A percentile compares a stretch with the other conserved stretches of the same genome.
phyloP scores from a whole-genome alignment of 2,329 filamentous ascomycete genomes.

The Leptographium flavum region DNA sequence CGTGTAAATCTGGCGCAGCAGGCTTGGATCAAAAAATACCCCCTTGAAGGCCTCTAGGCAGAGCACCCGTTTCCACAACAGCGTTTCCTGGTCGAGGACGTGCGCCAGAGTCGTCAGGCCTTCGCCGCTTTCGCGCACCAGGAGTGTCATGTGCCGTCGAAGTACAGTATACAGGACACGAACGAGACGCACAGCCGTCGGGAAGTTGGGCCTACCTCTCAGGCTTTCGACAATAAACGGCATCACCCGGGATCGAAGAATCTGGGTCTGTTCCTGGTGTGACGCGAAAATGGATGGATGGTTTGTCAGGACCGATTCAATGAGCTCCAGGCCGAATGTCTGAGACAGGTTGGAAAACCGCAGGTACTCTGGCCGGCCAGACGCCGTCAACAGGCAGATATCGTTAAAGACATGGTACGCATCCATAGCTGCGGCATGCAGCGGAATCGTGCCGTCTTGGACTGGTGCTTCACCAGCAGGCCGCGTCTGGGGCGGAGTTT shows the following conservation, averaged over 20 bases:
- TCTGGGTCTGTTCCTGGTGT: slow-evolving; percentile 68
- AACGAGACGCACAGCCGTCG: slow-evolving; percentile 66
- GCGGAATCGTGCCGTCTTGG: slow-evolving; percentile 47
- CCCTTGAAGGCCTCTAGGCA: slow-evolving; percentile 86
- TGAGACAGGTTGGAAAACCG: slow-evolving; percentile 64
- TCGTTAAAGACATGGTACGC: slow-evolving; percentile 82
- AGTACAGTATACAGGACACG: slow-evolving; percentile 74
- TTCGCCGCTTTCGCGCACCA: slow-evolving; percentile 70
- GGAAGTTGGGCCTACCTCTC: slow-evolving; percentile 65
- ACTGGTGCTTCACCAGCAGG: slow-evolving; percentile 53
- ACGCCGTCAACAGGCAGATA: slow-evolving; percentile 75
- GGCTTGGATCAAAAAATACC: slow-evolving; percentile 65
- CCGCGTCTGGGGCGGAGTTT: slow-evolving; percentile 28
- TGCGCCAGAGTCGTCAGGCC: slow-evolving; percentile 71
- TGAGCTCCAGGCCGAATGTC: slow-evolving; percentile 77
- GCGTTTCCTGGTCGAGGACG: slow-evolving; percentile 73
- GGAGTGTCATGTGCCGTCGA: slow-evolving; percentile 58
- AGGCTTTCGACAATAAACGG: slow-evolving; percentile 68
- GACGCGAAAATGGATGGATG: slow-evolving; percentile 66
- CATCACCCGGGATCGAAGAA: slow-evolving; percentile 65
- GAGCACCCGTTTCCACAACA: slow-evolving; percentile 73
- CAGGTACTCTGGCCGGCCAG: slow-evolving; percentile 69
- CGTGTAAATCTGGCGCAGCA: slow-evolving; percentile 67
- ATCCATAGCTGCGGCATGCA: slow-evolving; percentile 69
- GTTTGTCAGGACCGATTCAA: slow-evolving; percentile 79